A percentile compares a stretch with the other conserved stretches of the same genome.
Evolutionary conservation across 768 basidiomycete genomes (phyloP).

Genomic region (Suillus variegatus): DNA sequence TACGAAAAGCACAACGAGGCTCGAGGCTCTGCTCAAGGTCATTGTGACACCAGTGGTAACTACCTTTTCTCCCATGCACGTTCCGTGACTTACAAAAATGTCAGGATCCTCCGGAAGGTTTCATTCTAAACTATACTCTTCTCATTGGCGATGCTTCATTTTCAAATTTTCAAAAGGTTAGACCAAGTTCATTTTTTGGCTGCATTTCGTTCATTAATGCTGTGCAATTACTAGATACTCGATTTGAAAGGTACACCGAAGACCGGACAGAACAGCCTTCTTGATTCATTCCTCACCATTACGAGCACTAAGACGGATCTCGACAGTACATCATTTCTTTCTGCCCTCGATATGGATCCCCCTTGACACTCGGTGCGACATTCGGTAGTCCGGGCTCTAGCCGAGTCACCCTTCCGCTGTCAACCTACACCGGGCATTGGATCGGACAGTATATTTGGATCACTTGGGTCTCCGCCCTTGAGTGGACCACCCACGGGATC

Average conservation of each 20-base stretch:
- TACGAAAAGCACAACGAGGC: conserved; percentile 72
- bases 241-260: conserved; percentile 94
- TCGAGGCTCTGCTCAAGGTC: conserved; percentile 94
- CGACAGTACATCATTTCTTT: conserved; percentile 88
- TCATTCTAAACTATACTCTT: conserved; percentile 93
- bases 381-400: conserved; percentile 68
- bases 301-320: conserved; percentile 92
- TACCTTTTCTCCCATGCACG: conserved; percentile 12
- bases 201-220: conserved; percentile 11
- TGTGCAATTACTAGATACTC: conserved; percentile 62
- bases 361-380: conserved; percentile 47
- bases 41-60: conserved; percentile 89
- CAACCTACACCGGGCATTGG: conserved; percentile 32
- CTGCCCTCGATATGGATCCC: conserved; percentile 95
- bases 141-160: conserved; percentile 94
- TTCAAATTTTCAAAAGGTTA: conserved; percentile 96
- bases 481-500: conserved; percentile 66
- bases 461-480: conserved; percentile 60
- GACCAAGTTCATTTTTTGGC: conserved; percentile 14
- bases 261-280: conserved; percentile 80
- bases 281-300: conserved; percentile 89
- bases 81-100: conserved; percentile 1
- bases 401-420: conserved; percentile 54
- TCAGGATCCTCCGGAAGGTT: conserved; percentile 92
- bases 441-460: conserved; percentile 59